Percentiles rank a stretch among this genome's conserved stretches.
phyloP scores from a whole-genome alignment of 1,284 basidiomycete genomes.

The Rhodotorula sp. region DNA sequence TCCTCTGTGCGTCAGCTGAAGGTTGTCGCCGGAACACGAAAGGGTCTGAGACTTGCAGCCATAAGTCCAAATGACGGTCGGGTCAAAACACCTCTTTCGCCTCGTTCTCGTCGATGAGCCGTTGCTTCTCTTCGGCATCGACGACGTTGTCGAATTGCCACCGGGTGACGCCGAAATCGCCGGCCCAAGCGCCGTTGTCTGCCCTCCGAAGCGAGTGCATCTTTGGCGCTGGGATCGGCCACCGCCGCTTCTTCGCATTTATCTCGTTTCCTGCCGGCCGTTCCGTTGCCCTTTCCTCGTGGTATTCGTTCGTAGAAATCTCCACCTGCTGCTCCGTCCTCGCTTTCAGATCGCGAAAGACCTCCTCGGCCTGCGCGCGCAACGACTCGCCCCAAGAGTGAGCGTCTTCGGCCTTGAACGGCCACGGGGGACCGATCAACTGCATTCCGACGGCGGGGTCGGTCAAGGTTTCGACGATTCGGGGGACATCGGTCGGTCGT shows the following conservation, averaged over 20 bases:
- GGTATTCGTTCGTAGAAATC: background rate
- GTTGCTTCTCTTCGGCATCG: constrained; percentile 1
- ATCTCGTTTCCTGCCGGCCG: background rate
- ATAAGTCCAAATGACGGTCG: constrained; percentile 15
- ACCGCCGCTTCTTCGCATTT: background rate
- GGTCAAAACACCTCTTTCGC: constrained; percentile 13
- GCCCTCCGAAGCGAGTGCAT: background rate
- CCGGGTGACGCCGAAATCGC: constrained; percentile 14
- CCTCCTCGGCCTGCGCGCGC: background rate
- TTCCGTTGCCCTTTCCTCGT: background rate
- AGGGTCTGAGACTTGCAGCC: constrained; percentile 19
- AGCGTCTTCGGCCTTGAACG: constrained; percentile 11
- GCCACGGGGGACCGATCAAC: constrained; percentile 32
- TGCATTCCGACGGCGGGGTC: constrained; percentile 5
- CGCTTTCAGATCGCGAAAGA: background rate
- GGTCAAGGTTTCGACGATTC: constrained; percentile 8
- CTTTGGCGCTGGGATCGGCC: background rate
- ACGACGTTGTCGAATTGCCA: constrained; percentile 14
- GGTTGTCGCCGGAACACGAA: background rate
- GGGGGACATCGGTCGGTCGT: constrained; percentile 4
- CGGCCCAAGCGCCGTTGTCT: constrained; percentile 23
- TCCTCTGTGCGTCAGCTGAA: too few species aligned
- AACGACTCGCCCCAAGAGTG: background rate
- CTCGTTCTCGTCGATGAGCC: constrained; percentile 5
- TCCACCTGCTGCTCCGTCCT: background rate